These are phyloP conservation scores for Gracilaria gracilis DNA, from an alignment of 23 red algal species.

Conservation along the genomic window DNA sequence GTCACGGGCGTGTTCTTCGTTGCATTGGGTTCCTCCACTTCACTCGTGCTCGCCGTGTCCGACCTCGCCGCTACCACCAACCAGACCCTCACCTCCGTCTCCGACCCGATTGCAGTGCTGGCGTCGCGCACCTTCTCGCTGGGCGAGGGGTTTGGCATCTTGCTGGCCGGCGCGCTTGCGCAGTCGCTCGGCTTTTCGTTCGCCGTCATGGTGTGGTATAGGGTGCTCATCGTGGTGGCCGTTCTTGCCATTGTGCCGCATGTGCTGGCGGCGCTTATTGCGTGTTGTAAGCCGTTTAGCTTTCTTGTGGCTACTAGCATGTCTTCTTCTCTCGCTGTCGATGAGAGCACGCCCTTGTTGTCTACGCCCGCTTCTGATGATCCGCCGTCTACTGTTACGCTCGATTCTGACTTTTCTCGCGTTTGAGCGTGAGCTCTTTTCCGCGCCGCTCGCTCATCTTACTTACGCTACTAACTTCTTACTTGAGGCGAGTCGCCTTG, in stretches of 20 bases:
- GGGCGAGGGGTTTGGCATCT: neutral
- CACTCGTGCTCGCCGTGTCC: constrained; percentile 17
- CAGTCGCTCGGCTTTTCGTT: neutral
- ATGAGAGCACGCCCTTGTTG: constrained; percentile 5
- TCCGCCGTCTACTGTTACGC: neutral
- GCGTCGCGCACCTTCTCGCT: constrained; percentile 13
- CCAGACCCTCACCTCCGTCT: neutral
- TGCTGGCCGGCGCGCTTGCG: neutral
- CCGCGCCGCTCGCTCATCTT: too few relatives aligned
- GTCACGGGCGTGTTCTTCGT: neutral
- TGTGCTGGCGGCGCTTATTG: neutral
- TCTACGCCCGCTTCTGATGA: neutral
- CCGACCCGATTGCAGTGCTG: neutral
- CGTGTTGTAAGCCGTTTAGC: neutral
- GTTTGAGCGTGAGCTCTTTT: neutral
- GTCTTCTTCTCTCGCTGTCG: neutral
- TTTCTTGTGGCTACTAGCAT: neutral
- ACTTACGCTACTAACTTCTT: too few relatives aligned
- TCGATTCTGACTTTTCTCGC: neutral
- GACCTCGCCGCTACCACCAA: neutral
- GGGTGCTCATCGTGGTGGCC: neutral
- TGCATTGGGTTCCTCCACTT: neutral
- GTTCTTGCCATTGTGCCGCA: neutral
- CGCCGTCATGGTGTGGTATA: neutral
- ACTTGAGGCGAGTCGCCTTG: too few relatives aligned